Evolutionary conservation across 2,329 filamentous ascomycete genomes (phyloP).

Genomic region (Colletotrichum costaricense): DNA sequence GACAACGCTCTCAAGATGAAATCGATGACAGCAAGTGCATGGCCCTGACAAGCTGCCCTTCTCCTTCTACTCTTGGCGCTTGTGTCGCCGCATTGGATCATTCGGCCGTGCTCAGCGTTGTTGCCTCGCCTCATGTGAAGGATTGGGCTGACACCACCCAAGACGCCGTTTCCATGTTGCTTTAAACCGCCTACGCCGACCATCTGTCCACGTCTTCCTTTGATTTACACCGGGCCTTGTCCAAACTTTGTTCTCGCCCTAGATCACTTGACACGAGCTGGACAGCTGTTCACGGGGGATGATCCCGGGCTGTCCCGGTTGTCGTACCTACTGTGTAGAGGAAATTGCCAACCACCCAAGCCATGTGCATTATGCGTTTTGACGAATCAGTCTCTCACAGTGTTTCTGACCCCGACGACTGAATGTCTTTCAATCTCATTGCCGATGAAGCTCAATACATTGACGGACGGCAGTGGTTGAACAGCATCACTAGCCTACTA

Average conservation of each 20-base stretch:
- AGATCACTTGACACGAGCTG: constrained; percentile 24
- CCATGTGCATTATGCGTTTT: background rate
- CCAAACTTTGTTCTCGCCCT: constrained; percentile 28
- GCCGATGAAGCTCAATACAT: background rate
- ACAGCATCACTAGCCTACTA: background rate
- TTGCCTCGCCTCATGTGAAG: background rate
- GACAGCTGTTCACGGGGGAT: background rate
- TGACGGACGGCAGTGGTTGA: background rate
- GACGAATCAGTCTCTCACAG: background rate
- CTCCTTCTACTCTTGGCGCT: constrained; percentile 1
- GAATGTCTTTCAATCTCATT: background rate
- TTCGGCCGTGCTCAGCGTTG: background rate
- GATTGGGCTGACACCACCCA: background rate
- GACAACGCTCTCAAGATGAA: background rate
- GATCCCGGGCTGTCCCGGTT: constrained; percentile 10
- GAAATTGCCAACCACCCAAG: background rate
- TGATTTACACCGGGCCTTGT: background rate
- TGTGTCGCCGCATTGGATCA: background rate
- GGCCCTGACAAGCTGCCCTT: constrained; percentile 8
- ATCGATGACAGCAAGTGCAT: background rate
- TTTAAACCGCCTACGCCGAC: background rate
- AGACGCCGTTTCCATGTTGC: constrained; percentile 4
- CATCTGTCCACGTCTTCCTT: background rate
- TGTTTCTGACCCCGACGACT: background rate
- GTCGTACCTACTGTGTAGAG: background rate